Evolutionary conservation across 441 rosid genomes (phyloP), one percentile per base, ranked within the genome.

Genomic region (Aleurites moluccanus): DNA sequence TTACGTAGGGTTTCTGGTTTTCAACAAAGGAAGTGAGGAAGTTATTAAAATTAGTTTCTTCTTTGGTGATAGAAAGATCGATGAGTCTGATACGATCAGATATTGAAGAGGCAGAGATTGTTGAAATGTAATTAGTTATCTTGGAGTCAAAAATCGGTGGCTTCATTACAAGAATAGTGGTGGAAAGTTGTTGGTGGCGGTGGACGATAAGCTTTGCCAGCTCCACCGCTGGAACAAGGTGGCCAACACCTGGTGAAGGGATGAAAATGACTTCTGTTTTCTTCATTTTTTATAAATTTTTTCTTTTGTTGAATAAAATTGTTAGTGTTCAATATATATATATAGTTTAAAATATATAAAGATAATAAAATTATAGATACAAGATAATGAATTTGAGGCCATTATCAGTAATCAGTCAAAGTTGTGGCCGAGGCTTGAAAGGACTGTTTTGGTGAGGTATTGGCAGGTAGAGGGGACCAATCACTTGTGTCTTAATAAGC

Each of bases 191-290:
- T 67, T 42, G 68, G 72, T 87, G 75, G 1, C 61, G 82, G 6
- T 35, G 62, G 40, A 83, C 71, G 18, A 90, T 71, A 57, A 80
- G 81, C 68, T 75, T 81, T 1, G 88, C 87, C 28, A 86, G 70
- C 63, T 88, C 89, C 7, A 85, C 53, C 64, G 85, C 59, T 2
- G 89, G 78, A 38, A 78, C 82, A 35, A 86, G 64, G 84, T 91
- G 91, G 74, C 87, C 86, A 1, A 74, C 75, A 1, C 78, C 81
- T 3, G 90, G 88, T 3, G 73, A 27, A 23, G 93, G 91, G 25
- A 84, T 60, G 74, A 85, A 82, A 56, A 89, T 77, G 21, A 89
- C 83, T 82, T 88, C 87, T 44, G 75, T 73, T 78, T 75, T 69
- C 80, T 82, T 69, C 81, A 71, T 49, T 49, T 33, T 35, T 35